Base-by-base conservation (phyloP, 116 monocot species). In the Dioscorea cayenensis region DNA sequence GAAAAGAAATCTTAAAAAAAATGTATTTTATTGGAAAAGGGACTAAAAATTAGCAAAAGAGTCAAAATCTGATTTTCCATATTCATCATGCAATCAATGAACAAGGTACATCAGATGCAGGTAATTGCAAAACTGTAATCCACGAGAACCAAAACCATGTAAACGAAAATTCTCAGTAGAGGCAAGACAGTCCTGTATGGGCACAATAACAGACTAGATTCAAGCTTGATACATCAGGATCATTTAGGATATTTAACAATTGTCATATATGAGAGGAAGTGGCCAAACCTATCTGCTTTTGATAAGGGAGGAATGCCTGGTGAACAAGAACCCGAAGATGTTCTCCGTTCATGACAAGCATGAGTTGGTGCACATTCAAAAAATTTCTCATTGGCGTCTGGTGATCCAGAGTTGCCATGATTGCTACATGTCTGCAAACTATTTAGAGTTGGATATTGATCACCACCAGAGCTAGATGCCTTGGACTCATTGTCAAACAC, bases 241-340 rank as follows among this genome's bases (percentile, higher is more conserved):
- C 43, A 55, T 55, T 4, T 55, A 55, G 55, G 55, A 55, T 10
- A 43, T 43, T 12, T 43, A 43, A 8, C 43, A 43, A 43, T 12
- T 43, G 43, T 43, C 12, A 43, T 43, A 43, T 1, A 43, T 43
- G 43, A 43, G 12, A 43, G 43, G n/a, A 63, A 64, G 10, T 27
- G 28, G 29, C 9, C 64, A 55, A 48, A 81, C 83, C 83, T 83
- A 49, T 75, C 78, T 64, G 14, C 67, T 73, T 72, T 78, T 22
- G 66, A 49, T 23, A 50, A 32, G 37, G 63, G 64, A 48, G 29
- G 14, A 63, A 68, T 48, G 51, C 73, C 77, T 58, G 81, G 69
- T 59, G 81, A 60, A 59, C 68, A 75, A 35, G 77, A 75, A 75
- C 80, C 77, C 13, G 72, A 60, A 72, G 81, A 77, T 68, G 43